Conservation (phyloP, 1,139 yeast genomes). For the Kodamaea plutei region DNA sequence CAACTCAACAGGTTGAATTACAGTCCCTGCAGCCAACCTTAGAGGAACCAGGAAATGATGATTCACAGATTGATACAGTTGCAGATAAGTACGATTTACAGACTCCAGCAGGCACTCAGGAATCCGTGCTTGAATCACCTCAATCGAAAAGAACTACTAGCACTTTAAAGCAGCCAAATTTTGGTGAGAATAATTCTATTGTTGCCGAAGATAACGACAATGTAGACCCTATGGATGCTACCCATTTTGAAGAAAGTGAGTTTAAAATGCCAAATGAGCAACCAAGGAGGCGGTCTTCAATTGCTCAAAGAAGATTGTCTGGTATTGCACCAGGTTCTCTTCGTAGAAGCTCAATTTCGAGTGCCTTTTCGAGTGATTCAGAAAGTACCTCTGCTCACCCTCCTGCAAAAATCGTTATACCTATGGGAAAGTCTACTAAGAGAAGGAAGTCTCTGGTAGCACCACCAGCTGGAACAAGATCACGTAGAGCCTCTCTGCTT, state of each 20-base stretch:
- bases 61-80: constrained; percentile 7
- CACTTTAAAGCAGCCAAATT: constrained; percentile 3
- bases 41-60: constrained; percentile 3
- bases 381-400: no score
- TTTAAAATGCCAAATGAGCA: constrained; percentile 26
- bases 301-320: constrained; percentile 33
- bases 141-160: no score
- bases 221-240: constrained; percentile 30
- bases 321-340: constrained; percentile 29
- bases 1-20: constrained; percentile 17
- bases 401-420: constrained; percentile 39
- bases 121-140: constrained; percentile 2
- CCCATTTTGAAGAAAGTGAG: constrained; percentile 8
- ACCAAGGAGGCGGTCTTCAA: constrained; percentile 22
- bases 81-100: constrained; percentile 3
- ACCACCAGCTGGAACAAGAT: constrained; percentile 6
- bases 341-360: constrained; percentile 30
- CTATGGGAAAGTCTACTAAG: constrained; percentile 31
- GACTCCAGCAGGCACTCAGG: constrained; percentile 12
- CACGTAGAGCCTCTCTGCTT: constrained; percentile 8
- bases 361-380: constrained; percentile 16
- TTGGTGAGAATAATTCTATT: constrained; percentile 2
- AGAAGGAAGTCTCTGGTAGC: constrained; percentile 20
- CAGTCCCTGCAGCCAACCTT: constrained; percentile 3
- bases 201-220: constrained; percentile 17